Base-by-base conservation (phyloP, 768 basidiomycete species). In the Leccinum boreale region DNA sequence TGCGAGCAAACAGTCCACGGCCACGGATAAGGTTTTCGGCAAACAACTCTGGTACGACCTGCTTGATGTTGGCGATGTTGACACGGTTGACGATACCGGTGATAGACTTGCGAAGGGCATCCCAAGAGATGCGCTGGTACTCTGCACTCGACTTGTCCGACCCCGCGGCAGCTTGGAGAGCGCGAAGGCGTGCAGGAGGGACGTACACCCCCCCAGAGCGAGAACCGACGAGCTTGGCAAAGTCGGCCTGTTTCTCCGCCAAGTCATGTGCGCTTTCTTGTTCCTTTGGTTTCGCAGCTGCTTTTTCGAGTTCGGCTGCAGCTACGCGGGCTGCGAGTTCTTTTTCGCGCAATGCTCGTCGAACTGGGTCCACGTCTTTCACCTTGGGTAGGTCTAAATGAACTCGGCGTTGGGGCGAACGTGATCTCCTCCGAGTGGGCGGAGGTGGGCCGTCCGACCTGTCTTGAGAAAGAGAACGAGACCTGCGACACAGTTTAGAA, bases 31-130 rank as follows among this genome's bases (percentile, higher is more conserved):
- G 82, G 74, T 99, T 97, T 74, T 99, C 97, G 2, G 85, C 74
- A 67, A 99, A 98, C 24, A 99, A 75, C 71, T 96, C 92, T 0
- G 93, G 92, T 0, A 94, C 83, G 62, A 96, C 84, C 65, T 89
- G 83, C 75, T 98, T 97, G 83, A 99, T 99, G 72, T 98, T 98
- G 64, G 87, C 81, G 19, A 94, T 81, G 73, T 98, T 98, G 77
- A 99, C 92, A 80, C 97, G 90, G 80, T 99, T 99, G 80, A 98
- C 96, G 65, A 98, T 89, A 93, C 97, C 97, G 28, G 97, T 98
- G 67, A 99, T 90, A 52, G 89, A 92, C 75, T 99, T 99, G 70
- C 95, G 87, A 58, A 99, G 77, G 2, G 97, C 97, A 68, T 99
- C 97, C 97, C 97, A 99, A 10, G 93, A 91, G 58, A 99, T 75